Conservation (phyloP, 2,329 filamentous ascomycete species). For the Teratosphaeria epicoccoides region DNA sequence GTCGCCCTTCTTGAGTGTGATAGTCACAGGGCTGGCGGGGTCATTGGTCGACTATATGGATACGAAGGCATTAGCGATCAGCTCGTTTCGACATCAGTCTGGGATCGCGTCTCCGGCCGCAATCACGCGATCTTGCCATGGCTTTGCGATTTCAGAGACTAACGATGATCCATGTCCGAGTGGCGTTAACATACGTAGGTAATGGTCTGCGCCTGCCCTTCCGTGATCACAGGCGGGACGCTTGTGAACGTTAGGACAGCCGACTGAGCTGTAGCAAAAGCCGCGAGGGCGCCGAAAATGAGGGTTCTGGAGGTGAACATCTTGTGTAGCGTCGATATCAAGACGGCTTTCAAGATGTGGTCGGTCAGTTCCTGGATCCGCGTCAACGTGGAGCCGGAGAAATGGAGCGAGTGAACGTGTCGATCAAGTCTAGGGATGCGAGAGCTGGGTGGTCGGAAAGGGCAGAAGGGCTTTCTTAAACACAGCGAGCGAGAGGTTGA, state of each 20-base stretch:
- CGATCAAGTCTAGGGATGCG: background rate
- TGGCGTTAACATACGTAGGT: conserved; percentile 11
- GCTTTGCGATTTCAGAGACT: background rate
- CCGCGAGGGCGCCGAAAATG: conserved; percentile 36
- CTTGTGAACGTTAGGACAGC: conserved; percentile 42
- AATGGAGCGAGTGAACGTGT: background rate
- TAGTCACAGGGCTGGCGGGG: conserved; percentile 37
- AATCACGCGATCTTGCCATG: conserved; percentile 1
- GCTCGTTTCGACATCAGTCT: background rate
- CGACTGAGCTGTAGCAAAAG: conserved; percentile 38
- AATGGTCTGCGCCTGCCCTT: conserved; percentile 32
- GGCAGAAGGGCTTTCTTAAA: background rate
- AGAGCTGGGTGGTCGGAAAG: background rate
- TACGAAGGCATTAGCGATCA: background rate
- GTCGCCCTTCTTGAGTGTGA: conserved; percentile 46
- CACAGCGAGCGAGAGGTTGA: background rate
- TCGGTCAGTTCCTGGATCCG: background rate
- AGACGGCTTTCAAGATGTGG: background rate
- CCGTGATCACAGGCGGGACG: conserved; percentile 37
- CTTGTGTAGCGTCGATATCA: conserved; percentile 11
- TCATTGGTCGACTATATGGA: conserved; percentile 1
- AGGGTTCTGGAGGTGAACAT: conserved; percentile 45
- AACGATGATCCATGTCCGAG: background rate
- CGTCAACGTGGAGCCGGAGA: background rate
- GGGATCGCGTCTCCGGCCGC: background rate